Conservation (phyloP, 2,329 filamentous ascomycete species). For the Harringtonia aguacate region DNA sequence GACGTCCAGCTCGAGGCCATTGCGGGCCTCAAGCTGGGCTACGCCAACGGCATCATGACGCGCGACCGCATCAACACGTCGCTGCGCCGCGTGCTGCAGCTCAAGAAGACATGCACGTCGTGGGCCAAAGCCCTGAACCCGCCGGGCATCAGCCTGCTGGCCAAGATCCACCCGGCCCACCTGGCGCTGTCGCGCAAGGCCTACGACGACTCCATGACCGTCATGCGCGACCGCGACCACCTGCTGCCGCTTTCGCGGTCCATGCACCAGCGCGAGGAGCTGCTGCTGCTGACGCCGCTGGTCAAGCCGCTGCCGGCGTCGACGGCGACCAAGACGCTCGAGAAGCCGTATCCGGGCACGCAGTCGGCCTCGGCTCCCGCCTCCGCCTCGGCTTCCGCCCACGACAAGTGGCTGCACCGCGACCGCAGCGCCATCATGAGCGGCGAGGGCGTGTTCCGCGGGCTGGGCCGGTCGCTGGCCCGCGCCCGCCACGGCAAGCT, state of each 20-base stretch:
- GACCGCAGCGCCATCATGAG: conserved; percentile 64
- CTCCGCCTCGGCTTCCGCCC: conserved; percentile 12
- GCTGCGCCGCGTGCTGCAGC: conserved; percentile 60
- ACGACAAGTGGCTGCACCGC: conserved; percentile 48
- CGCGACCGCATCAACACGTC: conserved; percentile 73
- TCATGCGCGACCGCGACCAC: conserved; percentile 81
- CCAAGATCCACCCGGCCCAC: conserved; percentile 73
- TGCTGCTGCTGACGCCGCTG: conserved; percentile 79
- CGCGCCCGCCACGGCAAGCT: conserved; percentile 77
- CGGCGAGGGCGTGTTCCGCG: conserved; percentile 84
- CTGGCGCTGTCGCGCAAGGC: conserved; percentile 71
- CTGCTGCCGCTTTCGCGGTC: conserved; percentile 73
- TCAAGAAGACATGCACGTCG: conserved; percentile 79
- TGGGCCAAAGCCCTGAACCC: conserved; percentile 91
- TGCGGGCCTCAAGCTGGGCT: conserved; percentile 74
- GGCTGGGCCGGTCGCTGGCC: conserved; percentile 79
- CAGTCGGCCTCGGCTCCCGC: neutral
- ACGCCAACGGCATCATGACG: conserved; percentile 83
- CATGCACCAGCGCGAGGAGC: conserved; percentile 73
- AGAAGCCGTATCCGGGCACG: conserved; percentile 18
- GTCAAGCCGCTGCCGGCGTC: conserved; percentile 91
- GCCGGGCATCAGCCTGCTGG: conserved; percentile 63
- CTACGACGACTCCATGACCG: conserved; percentile 87
- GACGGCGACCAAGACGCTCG: conserved; percentile 62
- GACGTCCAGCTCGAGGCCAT: conserved; percentile 87